These are phyloP conservation scores for Apiospora phragmitis DNA, from an alignment of 2,329 filamentous ascomycete species.

Conservation along the genomic window DNA sequence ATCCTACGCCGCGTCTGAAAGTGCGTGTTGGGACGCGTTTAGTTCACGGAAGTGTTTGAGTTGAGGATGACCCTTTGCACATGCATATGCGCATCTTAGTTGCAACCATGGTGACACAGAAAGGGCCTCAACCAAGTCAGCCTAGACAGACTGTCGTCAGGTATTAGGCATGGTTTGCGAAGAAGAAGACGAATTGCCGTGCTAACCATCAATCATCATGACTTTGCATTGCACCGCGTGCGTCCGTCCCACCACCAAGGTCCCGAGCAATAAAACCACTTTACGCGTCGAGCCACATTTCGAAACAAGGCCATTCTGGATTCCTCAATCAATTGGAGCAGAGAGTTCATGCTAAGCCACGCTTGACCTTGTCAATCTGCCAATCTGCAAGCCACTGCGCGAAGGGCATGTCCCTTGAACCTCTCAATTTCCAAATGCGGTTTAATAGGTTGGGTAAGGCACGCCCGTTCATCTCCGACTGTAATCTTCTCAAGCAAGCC, in stretches of 20 bases:
- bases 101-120: slow-evolving; percentile 3
- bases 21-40: neutral
- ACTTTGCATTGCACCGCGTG: neutral
- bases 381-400: slow-evolving; percentile 5
- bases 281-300: neutral
- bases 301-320: neutral
- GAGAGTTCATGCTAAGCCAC: slow-evolving; percentile 1
- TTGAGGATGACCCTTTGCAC: slow-evolving; percentile 2
- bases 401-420: neutral
- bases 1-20: neutral
- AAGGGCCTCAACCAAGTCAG: neutral
- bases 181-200: neutral
- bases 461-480: slow-evolving; percentile 3
- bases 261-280: neutral
- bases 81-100: neutral
- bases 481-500: neutral
- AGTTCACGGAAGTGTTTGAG: neutral
- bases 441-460: neutral
- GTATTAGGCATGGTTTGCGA: neutral
- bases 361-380: neutral
- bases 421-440: slow-evolving; percentile 1
- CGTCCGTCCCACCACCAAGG: neutral
- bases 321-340: neutral
- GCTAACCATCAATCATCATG: neutral
- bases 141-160: neutral